Evolutionary conservation across 768 basidiomycete species (phyloP).

Genomic region (Arthromyces matolae): DNA sequence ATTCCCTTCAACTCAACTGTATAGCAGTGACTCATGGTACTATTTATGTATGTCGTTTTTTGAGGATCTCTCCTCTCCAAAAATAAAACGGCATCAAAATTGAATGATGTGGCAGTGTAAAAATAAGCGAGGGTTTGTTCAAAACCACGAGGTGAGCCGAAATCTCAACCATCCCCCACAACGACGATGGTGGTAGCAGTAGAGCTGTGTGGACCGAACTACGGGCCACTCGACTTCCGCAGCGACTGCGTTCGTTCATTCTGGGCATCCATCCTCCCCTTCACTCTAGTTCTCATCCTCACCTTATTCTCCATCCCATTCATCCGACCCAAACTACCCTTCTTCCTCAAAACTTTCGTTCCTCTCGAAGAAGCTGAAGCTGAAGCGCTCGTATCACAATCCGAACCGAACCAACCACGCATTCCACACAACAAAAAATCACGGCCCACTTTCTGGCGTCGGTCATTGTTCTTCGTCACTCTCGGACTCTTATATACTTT

Average conservation of each 20-base stretch:
- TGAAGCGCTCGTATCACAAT: slow-evolving; percentile 20
- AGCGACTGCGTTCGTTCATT: not conserved
- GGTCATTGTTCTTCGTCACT: slow-evolving; percentile 51
- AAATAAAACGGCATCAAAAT: too few species aligned
- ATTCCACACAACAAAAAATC: not conserved
- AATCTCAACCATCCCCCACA: slow-evolving; percentile 31
- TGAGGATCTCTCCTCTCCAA: too few species aligned
- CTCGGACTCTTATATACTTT: slow-evolving; percentile 56
- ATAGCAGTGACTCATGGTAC: too few species aligned
- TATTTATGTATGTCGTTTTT: too few species aligned
- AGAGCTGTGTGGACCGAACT: slow-evolving; percentile 24
- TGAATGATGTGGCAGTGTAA: too few species aligned
- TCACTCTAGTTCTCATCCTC: slow-evolving; percentile 34
- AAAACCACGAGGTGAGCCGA: too few species aligned
- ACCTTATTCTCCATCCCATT: slow-evolving; percentile 29
- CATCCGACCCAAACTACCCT: not conserved
- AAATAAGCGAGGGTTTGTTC: too few species aligned
- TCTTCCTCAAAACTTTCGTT: slow-evolving; percentile 29
- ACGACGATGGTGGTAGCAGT: not conserved
- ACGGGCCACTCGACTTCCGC: not conserved
- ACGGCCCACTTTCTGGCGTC: slow-evolving; percentile 53
- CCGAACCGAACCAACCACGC: slow-evolving; percentile 15
- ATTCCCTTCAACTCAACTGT: too few species aligned
- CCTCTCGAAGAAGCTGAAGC: slow-evolving; percentile 57
- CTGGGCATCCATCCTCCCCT: slow-evolving; percentile 18